These are phyloP conservation scores for Hymenoscyphus occultus DNA, from an alignment of 2,329 filamentous ascomycete species.

Conservation along the genomic window DNA sequence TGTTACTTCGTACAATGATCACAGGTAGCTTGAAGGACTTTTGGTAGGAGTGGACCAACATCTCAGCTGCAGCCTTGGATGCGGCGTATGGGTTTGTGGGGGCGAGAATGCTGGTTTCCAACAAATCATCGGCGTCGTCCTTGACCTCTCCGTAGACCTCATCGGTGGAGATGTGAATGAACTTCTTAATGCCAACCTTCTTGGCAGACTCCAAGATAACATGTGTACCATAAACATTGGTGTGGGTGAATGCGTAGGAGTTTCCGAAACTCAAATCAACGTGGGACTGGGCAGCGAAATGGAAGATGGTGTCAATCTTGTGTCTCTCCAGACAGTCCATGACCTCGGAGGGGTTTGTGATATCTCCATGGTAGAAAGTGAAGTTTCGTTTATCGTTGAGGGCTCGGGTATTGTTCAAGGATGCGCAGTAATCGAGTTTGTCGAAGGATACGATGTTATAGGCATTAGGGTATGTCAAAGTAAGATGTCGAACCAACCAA, in stretches of 20 bases:
- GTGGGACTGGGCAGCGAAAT: constrained; percentile 83
- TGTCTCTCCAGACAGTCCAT: constrained; percentile 67
- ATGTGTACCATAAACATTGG: constrained; percentile 82
- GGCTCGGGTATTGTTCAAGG: constrained; percentile 72
- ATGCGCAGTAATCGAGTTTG: constrained; percentile 80
- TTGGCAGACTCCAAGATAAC: constrained; percentile 75
- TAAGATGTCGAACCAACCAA: constrained; percentile 78
- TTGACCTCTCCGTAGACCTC: constrained; percentile 82
- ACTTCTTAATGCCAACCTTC: constrained; percentile 66
- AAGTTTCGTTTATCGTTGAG: constrained; percentile 70
- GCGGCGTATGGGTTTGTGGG: constrained; percentile 82
- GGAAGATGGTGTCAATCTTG: constrained; percentile 75
- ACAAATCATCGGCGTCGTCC: constrained; percentile 66
- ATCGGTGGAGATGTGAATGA: constrained; percentile 81
- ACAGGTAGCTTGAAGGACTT: constrained; percentile 78
- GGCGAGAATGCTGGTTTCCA: constrained; percentile 70
- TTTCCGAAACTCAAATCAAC: constrained; percentile 82
- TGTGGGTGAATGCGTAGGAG: constrained; percentile 76
- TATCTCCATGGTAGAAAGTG: constrained; percentile 74
- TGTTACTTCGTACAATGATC: constrained; percentile 79
- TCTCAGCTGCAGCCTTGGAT: constrained; percentile 78
- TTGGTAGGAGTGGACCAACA: constrained; percentile 83
- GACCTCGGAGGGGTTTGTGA: constrained; percentile 69
- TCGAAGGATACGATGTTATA: constrained; percentile 84
- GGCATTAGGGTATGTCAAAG: constrained; percentile 66